Percentiles rank a stretch among this genome's conserved stretches.
Evolutionary conservation across 2,329 filamentous ascomycete genomes (phyloP).

Genomic region (Harringtonia aguacate): DNA sequence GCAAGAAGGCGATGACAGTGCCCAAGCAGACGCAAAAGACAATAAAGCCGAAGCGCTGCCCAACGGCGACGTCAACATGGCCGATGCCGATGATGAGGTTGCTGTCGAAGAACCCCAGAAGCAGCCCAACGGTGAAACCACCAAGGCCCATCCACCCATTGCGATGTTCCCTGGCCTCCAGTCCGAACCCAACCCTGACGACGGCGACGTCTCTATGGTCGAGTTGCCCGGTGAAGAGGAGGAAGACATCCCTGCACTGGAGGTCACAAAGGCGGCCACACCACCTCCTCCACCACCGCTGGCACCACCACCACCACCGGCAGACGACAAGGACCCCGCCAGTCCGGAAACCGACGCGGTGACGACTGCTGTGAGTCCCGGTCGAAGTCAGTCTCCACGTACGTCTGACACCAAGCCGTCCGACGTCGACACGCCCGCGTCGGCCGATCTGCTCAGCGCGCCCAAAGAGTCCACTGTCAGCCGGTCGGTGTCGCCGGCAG

Average conservation of each 20-base stretch:
- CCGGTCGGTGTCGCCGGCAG: conserved; percentile 21
- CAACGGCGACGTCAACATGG: conserved; percentile 23
- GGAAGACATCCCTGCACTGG: conserved; percentile 7
- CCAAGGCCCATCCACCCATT: background rate
- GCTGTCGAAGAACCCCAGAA: too few relatives aligned
- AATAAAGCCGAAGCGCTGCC: background rate
- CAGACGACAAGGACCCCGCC: conserved; percentile 17
- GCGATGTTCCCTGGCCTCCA: background rate
- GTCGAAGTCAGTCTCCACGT: conserved; percentile 34
- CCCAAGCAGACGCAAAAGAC: conserved; percentile 21
- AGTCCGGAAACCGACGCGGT: conserved; percentile 32
- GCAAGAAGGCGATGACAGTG: conserved; percentile 18
- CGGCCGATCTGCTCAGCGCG: conserved; percentile 22
- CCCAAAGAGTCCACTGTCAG: conserved; percentile 21
- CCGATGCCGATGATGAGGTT: conserved; percentile 15
- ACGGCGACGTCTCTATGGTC: conserved; percentile 15
- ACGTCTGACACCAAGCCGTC: conserved; percentile 41
- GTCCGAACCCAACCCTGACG: background rate
- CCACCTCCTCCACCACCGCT: conserved; percentile 7
- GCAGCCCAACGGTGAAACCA: too few relatives aligned
- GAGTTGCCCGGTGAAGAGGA: conserved; percentile 9
- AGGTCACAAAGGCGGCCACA: conserved; percentile 17
- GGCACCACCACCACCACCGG: background rate
- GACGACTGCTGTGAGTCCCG: conserved; percentile 31
- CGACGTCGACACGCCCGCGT: conserved; percentile 31